phyloP scores from a whole-genome alignment of 371 early-diverging fungal species.

The Mucor velutinosus region DNA sequence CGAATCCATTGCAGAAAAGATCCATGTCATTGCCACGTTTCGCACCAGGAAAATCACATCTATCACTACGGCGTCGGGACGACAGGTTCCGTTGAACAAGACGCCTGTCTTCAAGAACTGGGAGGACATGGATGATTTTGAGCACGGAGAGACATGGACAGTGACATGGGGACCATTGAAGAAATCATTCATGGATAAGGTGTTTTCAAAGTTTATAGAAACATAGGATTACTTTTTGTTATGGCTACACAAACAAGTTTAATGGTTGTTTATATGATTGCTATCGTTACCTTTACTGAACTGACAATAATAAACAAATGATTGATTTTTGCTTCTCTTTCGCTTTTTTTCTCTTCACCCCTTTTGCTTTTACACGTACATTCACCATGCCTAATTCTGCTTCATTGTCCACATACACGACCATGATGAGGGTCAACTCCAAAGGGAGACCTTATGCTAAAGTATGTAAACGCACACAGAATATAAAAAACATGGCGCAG shows the following conservation, averaged over 20 bases:
- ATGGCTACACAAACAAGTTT: slow-evolving; percentile 3
- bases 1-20: slow-evolving; percentile 34
- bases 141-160: slow-evolving; percentile 43
- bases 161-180: slow-evolving; percentile 16
- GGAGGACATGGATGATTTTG: slow-evolving; percentile 24
- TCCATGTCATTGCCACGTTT: slow-evolving; percentile 38
- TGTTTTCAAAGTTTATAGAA: neutral
- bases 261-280: neutral
- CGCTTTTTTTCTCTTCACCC: neutral
- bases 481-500: neutral
- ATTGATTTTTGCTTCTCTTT: neutral
- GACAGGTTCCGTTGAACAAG: slow-evolving; percentile 32
- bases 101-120: slow-evolving; percentile 29
- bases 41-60: slow-evolving; percentile 36
- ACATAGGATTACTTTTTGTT: neutral
- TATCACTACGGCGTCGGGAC: slow-evolving; percentile 36
- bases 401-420: slow-evolving; percentile 23
- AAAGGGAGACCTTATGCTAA: slow-evolving; percentile 34
- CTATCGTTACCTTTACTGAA: neutral
- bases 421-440: slow-evolving; percentile 31
- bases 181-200: neutral
- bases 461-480: slow-evolving; percentile 3
- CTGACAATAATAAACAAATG: neutral
- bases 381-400: neutral
- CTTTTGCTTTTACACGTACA: neutral